phyloP scores from a whole-genome alignment of 2,329 filamentous ascomycete genomes.

The Grosmannia huntii region DNA sequence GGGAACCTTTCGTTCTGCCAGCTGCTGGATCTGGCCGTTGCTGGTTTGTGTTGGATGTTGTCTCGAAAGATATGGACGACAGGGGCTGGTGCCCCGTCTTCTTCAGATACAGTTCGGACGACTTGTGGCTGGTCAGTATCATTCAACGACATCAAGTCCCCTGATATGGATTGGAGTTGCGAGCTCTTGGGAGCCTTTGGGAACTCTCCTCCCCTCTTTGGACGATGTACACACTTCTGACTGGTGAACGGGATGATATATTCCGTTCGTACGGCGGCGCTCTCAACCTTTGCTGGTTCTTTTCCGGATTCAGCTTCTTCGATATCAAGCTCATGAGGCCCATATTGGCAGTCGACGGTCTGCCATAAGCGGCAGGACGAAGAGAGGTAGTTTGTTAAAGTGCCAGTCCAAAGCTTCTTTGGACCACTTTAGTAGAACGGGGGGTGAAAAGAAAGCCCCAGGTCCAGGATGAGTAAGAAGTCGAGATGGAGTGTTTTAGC shows the following conservation, averaged over 20 bases:
- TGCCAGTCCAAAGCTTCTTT: neutral
- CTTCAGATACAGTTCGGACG: neutral
- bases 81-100: constrained; percentile 16
- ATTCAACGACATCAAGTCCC: neutral
- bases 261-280: constrained; percentile 14
- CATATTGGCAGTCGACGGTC: constrained; percentile 14
- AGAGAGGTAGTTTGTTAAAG: neutral
- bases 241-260: constrained; percentile 9
- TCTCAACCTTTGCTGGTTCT: constrained; percentile 9
- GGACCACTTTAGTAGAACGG: neutral
- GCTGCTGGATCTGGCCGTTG: constrained; percentile 19
- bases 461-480: too few relatives aligned
- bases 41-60: constrained; percentile 21
- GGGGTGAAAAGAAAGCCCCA: too few relatives aligned
- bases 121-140: neutral
- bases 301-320: constrained; percentile 13
- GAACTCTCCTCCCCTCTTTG: neutral
- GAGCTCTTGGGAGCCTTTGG: neutral
- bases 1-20: neutral
- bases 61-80: constrained; percentile 19
- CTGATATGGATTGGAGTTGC: neutral
- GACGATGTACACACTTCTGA: constrained; percentile 13
- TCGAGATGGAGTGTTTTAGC: too few relatives aligned
- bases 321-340: constrained; percentile 20
- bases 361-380: constrained; percentile 10